Conservation (phyloP, 2,329 filamentous ascomycete genomes). For the Fusarium siculi region DNA sequence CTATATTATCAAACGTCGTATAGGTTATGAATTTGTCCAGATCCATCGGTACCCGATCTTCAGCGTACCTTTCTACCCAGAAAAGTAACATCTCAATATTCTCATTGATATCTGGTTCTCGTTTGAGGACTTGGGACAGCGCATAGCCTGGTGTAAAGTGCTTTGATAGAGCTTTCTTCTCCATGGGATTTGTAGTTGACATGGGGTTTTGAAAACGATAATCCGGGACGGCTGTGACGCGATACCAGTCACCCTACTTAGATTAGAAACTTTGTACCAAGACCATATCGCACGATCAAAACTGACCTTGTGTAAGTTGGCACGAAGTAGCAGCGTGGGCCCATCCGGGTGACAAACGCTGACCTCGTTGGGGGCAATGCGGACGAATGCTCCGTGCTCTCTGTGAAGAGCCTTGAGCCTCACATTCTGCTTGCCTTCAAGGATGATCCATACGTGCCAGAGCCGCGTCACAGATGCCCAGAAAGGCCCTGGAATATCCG, state of each 20-base stretch:
- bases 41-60: conserved; percentile 3
- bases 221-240: conserved; percentile 18
- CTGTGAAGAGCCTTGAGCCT: conserved; percentile 1
- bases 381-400: conserved; percentile 1
- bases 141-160: conserved; percentile 19
- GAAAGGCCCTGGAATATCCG: conserved; percentile 6
- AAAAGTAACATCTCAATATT: not conserved
- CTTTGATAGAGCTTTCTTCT: conserved; percentile 14
- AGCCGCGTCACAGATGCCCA: conserved; percentile 5
- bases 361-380: conserved; percentile 3
- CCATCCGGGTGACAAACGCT: conserved; percentile 10
- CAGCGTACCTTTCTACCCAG: conserved; percentile 11
- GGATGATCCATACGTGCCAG: conserved; percentile 3
- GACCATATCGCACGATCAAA: not conserved
- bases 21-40: conserved; percentile 22
- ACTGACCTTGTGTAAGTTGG: conserved; percentile 14
- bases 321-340: not conserved
- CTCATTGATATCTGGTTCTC: conserved; percentile 7
- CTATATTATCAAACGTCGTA: conserved; percentile 19
- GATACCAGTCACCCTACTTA: conserved; percentile 22
- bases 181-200: conserved; percentile 12
- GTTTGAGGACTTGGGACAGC: conserved; percentile 7
- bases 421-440: conserved; percentile 10
- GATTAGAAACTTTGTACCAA: not conserved
- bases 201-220: conserved; percentile 21